A percentile compares a stretch with the other conserved stretches of the same genome.
These are phyloP conservation scores for Escovopsis sp. DNA, from an alignment of 2,329 filamentous ascomycete species.

Conservation along the genomic window DNA sequence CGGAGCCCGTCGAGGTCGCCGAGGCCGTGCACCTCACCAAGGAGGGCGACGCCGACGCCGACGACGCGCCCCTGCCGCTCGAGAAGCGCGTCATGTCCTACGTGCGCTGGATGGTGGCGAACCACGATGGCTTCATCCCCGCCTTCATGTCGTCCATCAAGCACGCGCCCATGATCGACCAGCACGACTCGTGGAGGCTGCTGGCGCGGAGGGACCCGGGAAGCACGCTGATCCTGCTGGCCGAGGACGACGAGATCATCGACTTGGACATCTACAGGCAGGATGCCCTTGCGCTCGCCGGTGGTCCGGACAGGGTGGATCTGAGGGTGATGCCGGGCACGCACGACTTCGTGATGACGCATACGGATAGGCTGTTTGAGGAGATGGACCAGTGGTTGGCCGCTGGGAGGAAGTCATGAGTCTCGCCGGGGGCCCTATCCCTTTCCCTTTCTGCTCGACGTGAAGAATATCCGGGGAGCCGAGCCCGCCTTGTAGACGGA, in stretches of 20 bases:
- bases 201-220: conserved; percentile 28
- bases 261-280: conserved; percentile 32
- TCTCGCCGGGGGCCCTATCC: no score
- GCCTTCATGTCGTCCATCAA: conserved; percentile 45
- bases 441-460: no score
- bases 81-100: conserved; percentile 33
- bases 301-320: conserved; percentile 32
- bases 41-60: conserved; percentile 7
- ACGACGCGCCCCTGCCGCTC: conserved; percentile 20
- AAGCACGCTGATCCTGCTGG: conserved; percentile 38
- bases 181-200: conserved; percentile 34
- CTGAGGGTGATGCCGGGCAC: conserved; percentile 39
- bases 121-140: conserved; percentile 43
- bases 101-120: conserved; percentile 42
- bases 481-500: no score
- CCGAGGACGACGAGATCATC: conserved; percentile 36
- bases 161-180: conserved; percentile 36
- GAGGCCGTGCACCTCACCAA: conserved; percentile 22
- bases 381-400: conserved; percentile 36
- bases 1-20: conserved; percentile 26
- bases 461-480: no score
- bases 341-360: conserved; percentile 51
- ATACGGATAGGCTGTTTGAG: conserved; percentile 27
- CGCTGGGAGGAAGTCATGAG: conserved; percentile 2
- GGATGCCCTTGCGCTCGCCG: conserved; percentile 36